phyloP scores from a whole-genome alignment of 140 eudicot species.

The Anethum foeniculum region DNA sequence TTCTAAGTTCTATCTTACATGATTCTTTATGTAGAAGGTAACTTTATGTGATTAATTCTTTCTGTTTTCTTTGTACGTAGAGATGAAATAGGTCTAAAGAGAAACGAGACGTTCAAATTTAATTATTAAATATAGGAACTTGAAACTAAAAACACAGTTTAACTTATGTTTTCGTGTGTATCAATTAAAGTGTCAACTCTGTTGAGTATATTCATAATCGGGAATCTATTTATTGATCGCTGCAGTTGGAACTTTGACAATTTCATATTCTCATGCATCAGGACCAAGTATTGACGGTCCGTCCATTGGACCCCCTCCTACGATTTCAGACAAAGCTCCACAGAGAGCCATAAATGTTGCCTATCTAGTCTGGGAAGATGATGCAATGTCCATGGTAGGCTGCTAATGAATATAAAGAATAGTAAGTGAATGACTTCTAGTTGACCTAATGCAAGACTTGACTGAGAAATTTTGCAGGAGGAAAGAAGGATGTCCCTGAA shows the following conservation, averaged over 20 bases:
- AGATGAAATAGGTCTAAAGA: no score
- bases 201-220: background rate
- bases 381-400: slow-evolving; percentile 93
- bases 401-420: background rate
- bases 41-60: no score
- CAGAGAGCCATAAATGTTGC: slow-evolving; percentile 83
- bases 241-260: slow-evolving; percentile 39
- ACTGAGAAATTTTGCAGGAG: slow-evolving; percentile 46
- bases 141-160: background rate
- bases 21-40: no score
- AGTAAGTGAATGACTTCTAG: background rate
- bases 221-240: background rate
- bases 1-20: no score
- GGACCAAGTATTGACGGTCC: slow-evolving; percentile 92
- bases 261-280: slow-evolving; percentile 83
- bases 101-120: no score
- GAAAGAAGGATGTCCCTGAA: slow-evolving; percentile 92
- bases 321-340: slow-evolving; percentile 79
- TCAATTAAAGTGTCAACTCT: background rate
- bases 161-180: background rate
- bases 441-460: background rate
- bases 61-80: no score
- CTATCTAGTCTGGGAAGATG: slow-evolving; percentile 92
- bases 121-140: background rate
- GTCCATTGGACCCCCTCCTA: slow-evolving; percentile 93